Evolutionary conservation across 208 protist species (phyloP).

Genomic region (Leishmania turanica): DNA sequence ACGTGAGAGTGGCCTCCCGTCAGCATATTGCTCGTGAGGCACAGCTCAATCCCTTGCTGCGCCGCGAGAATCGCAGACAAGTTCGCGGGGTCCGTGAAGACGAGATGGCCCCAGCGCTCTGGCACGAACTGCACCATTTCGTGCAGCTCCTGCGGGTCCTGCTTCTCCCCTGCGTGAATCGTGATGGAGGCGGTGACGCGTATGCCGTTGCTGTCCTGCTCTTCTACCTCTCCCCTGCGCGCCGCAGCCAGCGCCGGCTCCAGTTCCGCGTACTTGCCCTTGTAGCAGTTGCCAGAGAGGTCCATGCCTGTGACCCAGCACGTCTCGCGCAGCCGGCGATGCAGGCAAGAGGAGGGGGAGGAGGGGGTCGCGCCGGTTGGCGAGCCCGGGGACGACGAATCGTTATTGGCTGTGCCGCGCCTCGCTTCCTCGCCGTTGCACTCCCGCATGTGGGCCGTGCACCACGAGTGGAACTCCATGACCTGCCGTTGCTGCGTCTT

Average conservation of each 20-base stretch:
- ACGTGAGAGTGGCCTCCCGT: slow-evolving; percentile 59
- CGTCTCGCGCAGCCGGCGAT: slow-evolving; percentile 35
- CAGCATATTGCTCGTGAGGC: slow-evolving; percentile 84
- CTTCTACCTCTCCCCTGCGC: slow-evolving; percentile 19
- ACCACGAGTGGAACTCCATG: slow-evolving; percentile 43
- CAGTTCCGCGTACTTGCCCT: slow-evolving; percentile 64
- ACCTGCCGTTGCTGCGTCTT: slow-evolving; percentile 50
- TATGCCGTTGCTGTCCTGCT: slow-evolving; percentile 32
- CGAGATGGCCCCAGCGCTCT: slow-evolving; percentile 81
- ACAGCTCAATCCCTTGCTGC: slow-evolving; percentile 80
- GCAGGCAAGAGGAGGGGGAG: background rate
- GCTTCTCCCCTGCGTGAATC: slow-evolving; percentile 85
- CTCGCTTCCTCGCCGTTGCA: background rate
- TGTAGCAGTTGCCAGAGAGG: slow-evolving; percentile 89
- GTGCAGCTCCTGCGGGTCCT: slow-evolving; percentile 59
- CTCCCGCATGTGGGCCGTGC: background rate
- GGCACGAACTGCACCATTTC: slow-evolving; percentile 69
- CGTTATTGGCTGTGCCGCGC: background rate
- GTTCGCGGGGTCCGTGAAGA: slow-evolving; percentile 60
- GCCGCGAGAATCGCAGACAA: slow-evolving; percentile 36
- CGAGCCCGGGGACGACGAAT: background rate
- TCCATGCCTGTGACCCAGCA: slow-evolving; percentile 88
- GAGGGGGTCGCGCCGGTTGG: background rate
- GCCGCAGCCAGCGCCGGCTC: slow-evolving; percentile 38
- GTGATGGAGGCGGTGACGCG: slow-evolving; percentile 48